A percentile compares a stretch with the other conserved stretches of the same genome.
Evolutionary conservation across 2,329 filamentous ascomycete genomes (phyloP).

Genomic region (Trichoderma sp.): DNA sequence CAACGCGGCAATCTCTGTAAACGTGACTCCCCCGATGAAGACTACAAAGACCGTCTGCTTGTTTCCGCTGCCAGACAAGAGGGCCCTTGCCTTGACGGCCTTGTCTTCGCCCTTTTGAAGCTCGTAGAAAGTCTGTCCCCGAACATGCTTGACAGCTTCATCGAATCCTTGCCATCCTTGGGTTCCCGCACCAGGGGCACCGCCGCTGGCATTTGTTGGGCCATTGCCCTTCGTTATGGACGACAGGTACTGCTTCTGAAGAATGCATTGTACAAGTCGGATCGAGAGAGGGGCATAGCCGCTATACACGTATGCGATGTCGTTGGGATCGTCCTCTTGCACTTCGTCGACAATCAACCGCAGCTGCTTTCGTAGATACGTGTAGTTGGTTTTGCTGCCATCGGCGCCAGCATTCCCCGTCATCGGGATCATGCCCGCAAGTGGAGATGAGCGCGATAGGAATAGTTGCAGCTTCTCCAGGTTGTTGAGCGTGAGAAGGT

Average conservation of each 20-base stretch:
- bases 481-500: slow-evolving; percentile 81
- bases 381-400: slow-evolving; percentile 84
- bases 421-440: slow-evolving; percentile 79
- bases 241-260: slow-evolving; percentile 84
- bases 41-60: slow-evolving; percentile 93
- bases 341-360: slow-evolving; percentile 94
- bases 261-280: slow-evolving; percentile 83
- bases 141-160: slow-evolving; percentile 81
- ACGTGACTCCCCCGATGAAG: slow-evolving; percentile 94
- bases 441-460: slow-evolving; percentile 69
- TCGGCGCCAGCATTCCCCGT: slow-evolving; percentile 48
- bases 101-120: slow-evolving; percentile 91
- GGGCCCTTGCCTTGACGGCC: slow-evolving; percentile 78
- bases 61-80: slow-evolving; percentile 73
- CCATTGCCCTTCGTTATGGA: slow-evolving; percentile 64
- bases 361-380: slow-evolving; percentile 78
- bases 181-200: slow-evolving; percentile 52
- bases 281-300: slow-evolving; percentile 93
- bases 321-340: slow-evolving; percentile 88
- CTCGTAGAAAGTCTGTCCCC: slow-evolving; percentile 87
- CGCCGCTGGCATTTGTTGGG: slow-evolving; percentile 29
- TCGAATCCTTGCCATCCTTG: slow-evolving; percentile 94
- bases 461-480: slow-evolving; percentile 89
- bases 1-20: slow-evolving; percentile 91
- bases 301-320: slow-evolving; percentile 96